phyloP scores from a whole-genome alignment of 176 grass and related monocot genomes.

The Zoysia pacifica region DNA sequence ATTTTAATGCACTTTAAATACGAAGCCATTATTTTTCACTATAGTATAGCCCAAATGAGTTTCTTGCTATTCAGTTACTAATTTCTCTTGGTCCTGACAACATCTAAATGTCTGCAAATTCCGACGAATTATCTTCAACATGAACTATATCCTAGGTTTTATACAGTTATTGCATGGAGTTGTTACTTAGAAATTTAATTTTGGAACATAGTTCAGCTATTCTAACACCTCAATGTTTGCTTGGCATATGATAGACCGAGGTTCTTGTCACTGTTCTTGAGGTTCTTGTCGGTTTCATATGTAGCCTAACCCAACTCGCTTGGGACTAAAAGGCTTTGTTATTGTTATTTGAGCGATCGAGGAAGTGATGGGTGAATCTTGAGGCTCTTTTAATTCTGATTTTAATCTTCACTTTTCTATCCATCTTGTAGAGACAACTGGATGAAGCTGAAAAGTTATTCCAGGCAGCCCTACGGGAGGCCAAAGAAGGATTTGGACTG shows the following conservation, averaged over 20 bases:
- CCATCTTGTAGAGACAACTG: constrained; percentile 59
- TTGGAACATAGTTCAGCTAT: constrained; percentile 16
- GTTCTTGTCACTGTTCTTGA: too few relatives aligned
- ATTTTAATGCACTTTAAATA: not conserved
- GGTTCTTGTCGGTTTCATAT: too few relatives aligned
- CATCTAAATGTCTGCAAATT: not conserved
- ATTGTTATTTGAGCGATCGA: not conserved
- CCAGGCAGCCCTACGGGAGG: constrained; percentile 75
- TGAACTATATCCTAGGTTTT: not conserved
- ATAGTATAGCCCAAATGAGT: not conserved
- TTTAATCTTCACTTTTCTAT: constrained; percentile 18
- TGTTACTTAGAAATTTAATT: not conserved
- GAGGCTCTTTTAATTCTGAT: constrained; percentile 23
- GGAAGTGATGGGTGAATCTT: not conserved
- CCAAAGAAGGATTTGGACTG: constrained; percentile 89
- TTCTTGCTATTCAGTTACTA: not conserved
- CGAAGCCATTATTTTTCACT: not conserved
- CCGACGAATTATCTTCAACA: not conserved
- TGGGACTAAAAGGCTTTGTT: too few relatives aligned
- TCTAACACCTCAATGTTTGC: not conserved
- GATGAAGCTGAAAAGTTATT: constrained; percentile 83
- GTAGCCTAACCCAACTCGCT: too few relatives aligned
- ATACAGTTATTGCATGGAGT: not conserved
- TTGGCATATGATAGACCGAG: not conserved
- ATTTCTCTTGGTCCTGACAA: not conserved